These are phyloP conservation scores for Hericium erinaceus DNA, from an alignment of 768 basidiomycete genomes.

Conservation along the genomic window DNA sequence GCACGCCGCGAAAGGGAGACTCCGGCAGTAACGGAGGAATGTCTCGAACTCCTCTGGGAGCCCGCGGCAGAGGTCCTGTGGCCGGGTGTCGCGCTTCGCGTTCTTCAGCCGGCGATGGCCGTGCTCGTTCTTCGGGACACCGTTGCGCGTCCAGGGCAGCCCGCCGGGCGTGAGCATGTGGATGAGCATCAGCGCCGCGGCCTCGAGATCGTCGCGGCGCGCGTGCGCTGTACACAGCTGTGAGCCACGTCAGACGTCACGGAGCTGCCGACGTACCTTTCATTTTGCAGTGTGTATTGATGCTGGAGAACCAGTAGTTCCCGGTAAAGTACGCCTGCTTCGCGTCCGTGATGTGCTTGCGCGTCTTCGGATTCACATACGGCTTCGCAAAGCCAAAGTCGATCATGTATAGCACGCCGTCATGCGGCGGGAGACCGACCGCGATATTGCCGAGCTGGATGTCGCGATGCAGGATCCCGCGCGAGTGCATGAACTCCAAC, in stretches of 20 bases:
- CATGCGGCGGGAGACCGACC: conserved; percentile 49
- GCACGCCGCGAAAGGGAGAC: conserved; percentile 55
- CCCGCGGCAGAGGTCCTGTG: conserved; percentile 61
- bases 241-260: neutral
- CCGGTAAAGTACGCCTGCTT: conserved; percentile 65
- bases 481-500: conserved; percentile 67
- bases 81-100: conserved; percentile 50
- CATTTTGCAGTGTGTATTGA: conserved; percentile 69
- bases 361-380: conserved; percentile 58
- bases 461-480: conserved; percentile 68
- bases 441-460: conserved; percentile 75
- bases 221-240: conserved; percentile 47
- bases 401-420: conserved; percentile 67
- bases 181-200: conserved; percentile 69
- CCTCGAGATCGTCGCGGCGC: conserved; percentile 72
- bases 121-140: conserved; percentile 62
- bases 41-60: conserved; percentile 69
- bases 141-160: conserved; percentile 70
- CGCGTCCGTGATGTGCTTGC: conserved; percentile 64
- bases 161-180: conserved; percentile 72
- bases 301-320: conserved; percentile 79
- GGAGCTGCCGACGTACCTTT: conserved; percentile 35
- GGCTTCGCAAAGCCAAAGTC: conserved; percentile 80
- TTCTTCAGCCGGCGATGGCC: conserved; percentile 55
- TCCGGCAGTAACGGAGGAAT: conserved; percentile 62